A percentile compares a stretch with the other conserved stretches of the same genome.
Evolutionary conservation across 1,284 basidiomycete species (phyloP).

Genomic region (Abortiporus biennis): DNA sequence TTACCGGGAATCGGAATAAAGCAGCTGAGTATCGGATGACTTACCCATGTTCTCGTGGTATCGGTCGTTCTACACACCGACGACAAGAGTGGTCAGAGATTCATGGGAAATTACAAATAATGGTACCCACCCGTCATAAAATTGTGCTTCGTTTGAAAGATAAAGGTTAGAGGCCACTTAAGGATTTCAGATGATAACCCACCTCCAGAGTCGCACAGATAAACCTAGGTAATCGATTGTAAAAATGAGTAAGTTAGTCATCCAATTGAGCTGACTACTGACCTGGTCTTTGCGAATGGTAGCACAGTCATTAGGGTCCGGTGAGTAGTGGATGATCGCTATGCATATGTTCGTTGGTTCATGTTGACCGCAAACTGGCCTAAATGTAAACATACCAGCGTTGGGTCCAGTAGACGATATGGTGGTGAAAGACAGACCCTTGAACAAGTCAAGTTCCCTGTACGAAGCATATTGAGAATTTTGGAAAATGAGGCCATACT

Average conservation of each 20-base stretch:
- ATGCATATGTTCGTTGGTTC: not conserved
- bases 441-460: slow-evolving; percentile 74
- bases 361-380: not conserved
- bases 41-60: slow-evolving; percentile 82
- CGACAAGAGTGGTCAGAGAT: not conserved
- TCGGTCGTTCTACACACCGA: slow-evolving; percentile 84
- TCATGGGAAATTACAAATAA: not conserved
- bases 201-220: slow-evolving; percentile 94
- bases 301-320: slow-evolving; percentile 70
- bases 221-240: slow-evolving; percentile 69
- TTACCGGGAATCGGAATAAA: not conserved
- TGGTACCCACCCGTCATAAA: slow-evolving; percentile 60
- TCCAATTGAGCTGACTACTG: too few relatives aligned
- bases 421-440: slow-evolving; percentile 87
- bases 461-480: not conserved
- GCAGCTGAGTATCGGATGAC: slow-evolving; percentile 10
- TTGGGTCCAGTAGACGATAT: slow-evolving; percentile 91
- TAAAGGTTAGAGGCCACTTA: not conserved
- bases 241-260: too few relatives aligned
- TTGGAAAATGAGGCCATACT: not conserved
- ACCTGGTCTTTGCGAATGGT: slow-evolving; percentile 74
- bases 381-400: slow-evolving; percentile 51
- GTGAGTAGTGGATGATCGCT: slow-evolving; percentile 94
- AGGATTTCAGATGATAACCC: slow-evolving; percentile 9
- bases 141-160: slow-evolving; percentile 56